Base-by-base conservation (phyloP, 2,329 filamentous ascomycete species). In the Epichloe sp. region DNA sequence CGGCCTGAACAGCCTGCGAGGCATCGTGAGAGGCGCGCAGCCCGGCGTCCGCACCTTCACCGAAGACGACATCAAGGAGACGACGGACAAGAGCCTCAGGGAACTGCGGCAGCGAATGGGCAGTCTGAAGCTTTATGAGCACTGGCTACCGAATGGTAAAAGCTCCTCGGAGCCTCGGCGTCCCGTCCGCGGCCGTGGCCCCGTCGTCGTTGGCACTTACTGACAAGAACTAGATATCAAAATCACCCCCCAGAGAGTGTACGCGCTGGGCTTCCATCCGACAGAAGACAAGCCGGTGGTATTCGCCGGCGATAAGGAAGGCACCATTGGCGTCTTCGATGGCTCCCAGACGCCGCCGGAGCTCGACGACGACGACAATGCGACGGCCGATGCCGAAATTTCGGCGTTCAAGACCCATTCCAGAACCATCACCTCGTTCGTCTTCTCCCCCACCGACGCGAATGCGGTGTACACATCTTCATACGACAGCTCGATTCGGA, bases 241-340 rank as follows among this genome's bases (percentile, higher is more conserved):
- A 63, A 83, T 96, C 47, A 91, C 86, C 90, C 90, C 89, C 0
- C 88, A 95, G 58, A 74, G 91, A 49, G 78, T 95, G 14, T 98
- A 97, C 62, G 78, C 86, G 0, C 80, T 97, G 59, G 82, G 84
- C 0, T 91, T 98, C 58, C 93, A 98, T 60, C 93, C 93, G 0
- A 90, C 83, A 0, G 75, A 82, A 52, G 82, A 90, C 3, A 97
- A 97, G 60, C 82, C 90, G 0, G 73, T 98, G 3, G 77, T 97
- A 1, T 94, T 98, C 63, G 91, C 91, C 0, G 91, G 91, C 11
- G 93, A 98, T 61, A 98, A 98, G 64, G 78, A 94, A 57, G 91
- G 93, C 1, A 86, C 88, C 23, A 75, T 97, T 53, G 93, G 93
- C 0, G 80, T 98, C 1, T 91, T 96, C 50, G 91, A 98, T 62